phyloP scores from a whole-genome alignment of 2,329 filamentous ascomycete genomes.

The Ophiobolus disseminans region DNA sequence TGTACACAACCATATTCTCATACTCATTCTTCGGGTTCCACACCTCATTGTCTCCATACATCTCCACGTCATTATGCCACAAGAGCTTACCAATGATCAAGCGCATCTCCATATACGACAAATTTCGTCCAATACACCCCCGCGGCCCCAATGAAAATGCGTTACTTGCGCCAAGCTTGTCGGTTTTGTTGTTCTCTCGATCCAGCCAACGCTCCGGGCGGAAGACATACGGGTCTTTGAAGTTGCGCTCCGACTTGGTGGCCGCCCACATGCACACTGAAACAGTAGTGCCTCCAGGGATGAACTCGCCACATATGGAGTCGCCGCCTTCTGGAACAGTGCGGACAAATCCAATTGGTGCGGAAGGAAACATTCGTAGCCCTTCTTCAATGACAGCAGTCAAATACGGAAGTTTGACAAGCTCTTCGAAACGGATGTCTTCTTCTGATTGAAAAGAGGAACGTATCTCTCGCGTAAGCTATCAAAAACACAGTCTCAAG shows the following conservation, averaged over 20 bases:
- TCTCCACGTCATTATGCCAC: constrained; percentile 24
- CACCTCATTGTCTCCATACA: constrained; percentile 14
- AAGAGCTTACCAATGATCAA: constrained; percentile 22
- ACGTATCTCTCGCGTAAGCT: constrained; percentile 21
- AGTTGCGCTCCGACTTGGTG: constrained; percentile 12
- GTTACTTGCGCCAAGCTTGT: constrained; percentile 21
- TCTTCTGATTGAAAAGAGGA: constrained; percentile 19
- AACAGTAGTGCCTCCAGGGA: constrained; percentile 22
- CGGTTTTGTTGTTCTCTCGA: constrained; percentile 11
- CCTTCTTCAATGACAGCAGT: constrained; percentile 34
- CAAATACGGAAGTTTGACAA: constrained; percentile 27
- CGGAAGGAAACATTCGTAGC: constrained; percentile 39
- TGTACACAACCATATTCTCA: constrained; percentile 28
- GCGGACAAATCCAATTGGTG: constrained; percentile 21
- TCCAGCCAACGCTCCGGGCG: constrained; percentile 33
- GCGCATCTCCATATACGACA: constrained; percentile 29
- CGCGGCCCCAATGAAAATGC: constrained; percentile 25
- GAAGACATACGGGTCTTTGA: constrained; percentile 23
- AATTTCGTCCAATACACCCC: constrained; percentile 25
- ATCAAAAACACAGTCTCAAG: too few species aligned
- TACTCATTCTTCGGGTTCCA: constrained; percentile 24
- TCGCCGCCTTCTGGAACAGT: constrained; percentile 25
- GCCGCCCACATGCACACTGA: constrained; percentile 17
- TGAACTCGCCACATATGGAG: constrained; percentile 19
- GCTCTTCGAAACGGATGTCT: constrained; percentile 35